Evolutionary conservation across 2,329 filamentous ascomycete species (phyloP).

Genomic region (Aspergillus clavatus): DNA sequence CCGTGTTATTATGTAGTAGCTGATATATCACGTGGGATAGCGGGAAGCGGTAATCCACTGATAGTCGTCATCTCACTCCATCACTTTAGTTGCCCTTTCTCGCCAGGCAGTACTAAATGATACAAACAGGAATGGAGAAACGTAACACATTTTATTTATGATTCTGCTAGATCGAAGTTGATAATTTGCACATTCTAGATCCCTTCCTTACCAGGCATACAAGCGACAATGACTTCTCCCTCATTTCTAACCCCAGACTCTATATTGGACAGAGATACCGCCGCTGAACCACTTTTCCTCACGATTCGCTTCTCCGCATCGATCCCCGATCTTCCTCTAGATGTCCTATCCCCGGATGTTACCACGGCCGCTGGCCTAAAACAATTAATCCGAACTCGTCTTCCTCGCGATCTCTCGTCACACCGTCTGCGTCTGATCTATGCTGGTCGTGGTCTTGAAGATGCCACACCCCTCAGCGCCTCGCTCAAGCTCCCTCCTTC

Average conservation of each 20-base stretch:
- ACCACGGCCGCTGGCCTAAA: constrained; percentile 77
- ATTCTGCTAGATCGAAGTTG: not conserved
- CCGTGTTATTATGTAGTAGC: not conserved
- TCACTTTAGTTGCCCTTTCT: not conserved
- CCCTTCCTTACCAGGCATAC: not conserved
- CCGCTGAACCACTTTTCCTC: constrained; percentile 54
- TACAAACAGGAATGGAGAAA: no score
- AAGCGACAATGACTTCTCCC: constrained; percentile 18
- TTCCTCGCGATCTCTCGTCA: constrained; percentile 58
- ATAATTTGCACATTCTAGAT: not conserved
- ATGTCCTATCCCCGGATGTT: constrained; percentile 61
- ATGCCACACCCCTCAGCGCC: constrained; percentile 61
- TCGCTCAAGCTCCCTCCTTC: constrained; percentile 62
- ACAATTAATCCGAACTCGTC: constrained; percentile 68
- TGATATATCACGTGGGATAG: not conserved
- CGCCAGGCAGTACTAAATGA: not conserved
- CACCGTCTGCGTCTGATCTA: constrained; percentile 84
- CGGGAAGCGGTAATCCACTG: not conserved
- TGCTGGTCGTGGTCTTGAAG: constrained; percentile 77
- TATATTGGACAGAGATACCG: constrained; percentile 3
- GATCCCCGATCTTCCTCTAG: constrained; percentile 75
- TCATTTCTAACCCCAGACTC: constrained; percentile 13
- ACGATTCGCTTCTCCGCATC: constrained; percentile 88
- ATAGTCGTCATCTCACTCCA: not conserved
- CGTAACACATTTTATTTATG: not conserved